Conservation (phyloP, 768 basidiomycete species). For the Lactarius akahatsu region DNA sequence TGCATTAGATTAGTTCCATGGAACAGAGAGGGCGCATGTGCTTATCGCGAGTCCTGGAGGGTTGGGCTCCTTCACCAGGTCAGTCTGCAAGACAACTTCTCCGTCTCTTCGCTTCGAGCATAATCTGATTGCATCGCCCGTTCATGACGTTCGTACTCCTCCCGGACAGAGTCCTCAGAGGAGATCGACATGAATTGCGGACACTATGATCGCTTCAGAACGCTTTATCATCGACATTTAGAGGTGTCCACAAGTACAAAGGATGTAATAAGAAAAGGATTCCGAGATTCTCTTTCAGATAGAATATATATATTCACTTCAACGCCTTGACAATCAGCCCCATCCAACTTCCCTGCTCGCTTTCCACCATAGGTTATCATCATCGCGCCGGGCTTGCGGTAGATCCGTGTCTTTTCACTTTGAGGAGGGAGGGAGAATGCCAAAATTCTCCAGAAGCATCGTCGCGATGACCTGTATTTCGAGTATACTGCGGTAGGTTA, state of each 20-base stretch:
- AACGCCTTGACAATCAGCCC: constrained; percentile 24
- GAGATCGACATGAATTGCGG: too few species aligned
- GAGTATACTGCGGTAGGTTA: constrained; percentile 13
- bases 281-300: background rate
- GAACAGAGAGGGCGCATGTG: background rate
- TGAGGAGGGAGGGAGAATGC: constrained; percentile 24
- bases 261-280: background rate
- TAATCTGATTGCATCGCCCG: too few species aligned
- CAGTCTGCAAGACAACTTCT: background rate
- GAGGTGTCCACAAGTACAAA: background rate
- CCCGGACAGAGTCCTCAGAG: too few species aligned
- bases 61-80: background rate
- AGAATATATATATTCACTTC: constrained; percentile 8
- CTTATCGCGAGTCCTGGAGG: background rate
- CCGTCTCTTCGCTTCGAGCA: too few species aligned
- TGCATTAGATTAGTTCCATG: too few species aligned
- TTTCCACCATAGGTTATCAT: constrained; percentile 26
- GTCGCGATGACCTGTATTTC: constrained; percentile 17
- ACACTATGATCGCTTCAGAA: background rate
- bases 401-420: constrained; percentile 20
- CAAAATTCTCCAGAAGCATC: constrained; percentile 27
- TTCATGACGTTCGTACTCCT: too few species aligned
- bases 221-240: background rate
- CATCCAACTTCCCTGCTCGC: constrained; percentile 21
- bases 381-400: constrained; percentile 21